Percentiles rank a stretch among this genome's conserved stretches.
phyloP scores from a whole-genome alignment of 805 yeast species.

The Myxozyma monticola region DNA sequence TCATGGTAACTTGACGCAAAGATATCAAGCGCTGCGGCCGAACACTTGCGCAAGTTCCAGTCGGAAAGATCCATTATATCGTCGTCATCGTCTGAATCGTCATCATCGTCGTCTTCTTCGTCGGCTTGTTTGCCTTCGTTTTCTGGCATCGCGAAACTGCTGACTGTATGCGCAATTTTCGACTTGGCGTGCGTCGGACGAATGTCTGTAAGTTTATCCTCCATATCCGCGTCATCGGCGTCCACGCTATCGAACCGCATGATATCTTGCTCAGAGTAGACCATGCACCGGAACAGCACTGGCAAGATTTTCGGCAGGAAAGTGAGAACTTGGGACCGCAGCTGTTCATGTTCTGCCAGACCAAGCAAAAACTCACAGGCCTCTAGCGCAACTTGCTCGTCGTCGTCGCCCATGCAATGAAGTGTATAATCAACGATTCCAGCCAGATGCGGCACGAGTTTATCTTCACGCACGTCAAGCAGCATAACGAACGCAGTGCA shows the following conservation, averaged over 20 bases:
- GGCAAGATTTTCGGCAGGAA: slow-evolving; percentile 71
- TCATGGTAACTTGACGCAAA: slow-evolving; percentile 68
- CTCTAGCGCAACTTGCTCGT: slow-evolving; percentile 79
- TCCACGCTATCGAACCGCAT: slow-evolving; percentile 64
- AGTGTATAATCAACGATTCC: slow-evolving; percentile 86
- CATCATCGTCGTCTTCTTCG: slow-evolving; percentile 56
- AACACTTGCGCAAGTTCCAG: slow-evolving; percentile 91
- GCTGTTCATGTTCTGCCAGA: slow-evolving; percentile 61
- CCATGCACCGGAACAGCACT: slow-evolving; percentile 75
- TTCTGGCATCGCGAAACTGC: neutral
- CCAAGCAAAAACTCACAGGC: slow-evolving; percentile 90
- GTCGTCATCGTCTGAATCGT: slow-evolving; percentile 72
- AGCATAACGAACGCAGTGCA: slow-evolving; percentile 74
- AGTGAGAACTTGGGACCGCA: slow-evolving; percentile 48
- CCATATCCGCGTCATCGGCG: slow-evolving; percentile 72
- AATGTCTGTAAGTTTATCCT: slow-evolving; percentile 84
- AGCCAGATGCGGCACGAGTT: slow-evolving; percentile 70
- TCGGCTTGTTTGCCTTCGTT: slow-evolving; percentile 38
- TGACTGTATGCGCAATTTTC: slow-evolving; percentile 43
- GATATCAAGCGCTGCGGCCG: slow-evolving; percentile 89
- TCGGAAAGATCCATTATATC: slow-evolving; percentile 66
- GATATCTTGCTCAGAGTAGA: slow-evolving; percentile 79
- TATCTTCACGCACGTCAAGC: slow-evolving; percentile 77
- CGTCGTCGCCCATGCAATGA: slow-evolving; percentile 66
- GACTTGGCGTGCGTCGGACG: slow-evolving; percentile 75